Evolutionary conservation across 306 rosid species (phyloP).

Genomic region (Hippophae rhamnoides): DNA sequence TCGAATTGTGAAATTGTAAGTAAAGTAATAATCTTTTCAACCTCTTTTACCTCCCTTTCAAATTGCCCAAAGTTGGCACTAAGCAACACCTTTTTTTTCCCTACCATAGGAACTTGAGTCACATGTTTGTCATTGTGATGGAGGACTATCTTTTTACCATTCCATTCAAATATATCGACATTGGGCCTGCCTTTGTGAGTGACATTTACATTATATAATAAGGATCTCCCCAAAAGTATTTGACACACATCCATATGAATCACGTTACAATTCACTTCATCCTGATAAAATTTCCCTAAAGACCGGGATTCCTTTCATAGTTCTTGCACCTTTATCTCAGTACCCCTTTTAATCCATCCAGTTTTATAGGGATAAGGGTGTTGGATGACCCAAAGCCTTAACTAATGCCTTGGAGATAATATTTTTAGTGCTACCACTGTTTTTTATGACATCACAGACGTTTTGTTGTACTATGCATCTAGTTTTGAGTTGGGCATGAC

Average conservation of each 20-base stretch:
- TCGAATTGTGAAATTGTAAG: no score
- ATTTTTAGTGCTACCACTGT: neutral
- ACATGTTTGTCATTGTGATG: neutral
- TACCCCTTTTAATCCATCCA: neutral
- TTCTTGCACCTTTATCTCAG: neutral
- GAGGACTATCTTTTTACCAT: neutral
- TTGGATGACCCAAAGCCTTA: no score
- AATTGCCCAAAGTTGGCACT: no score
- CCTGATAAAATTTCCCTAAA: neutral
- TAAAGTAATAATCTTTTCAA: no score
- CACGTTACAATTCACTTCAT: neutral
- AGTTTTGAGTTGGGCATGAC: no score
- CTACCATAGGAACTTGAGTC: no score
- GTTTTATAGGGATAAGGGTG: neutral
- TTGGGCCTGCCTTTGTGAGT: neutral
- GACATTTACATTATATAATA: no score
- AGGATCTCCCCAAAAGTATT: neutral
- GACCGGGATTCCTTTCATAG: neutral
- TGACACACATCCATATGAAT: neutral
- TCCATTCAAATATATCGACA: neutral
- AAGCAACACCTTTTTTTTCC: no score
- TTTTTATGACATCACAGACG: neutral
- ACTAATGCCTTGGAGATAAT: neutral
- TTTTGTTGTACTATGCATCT: no score
- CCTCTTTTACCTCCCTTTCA: no score